phyloP scores from a whole-genome alignment of 176 grass and related monocot genomes.

The Oryza glaberrima region DNA sequence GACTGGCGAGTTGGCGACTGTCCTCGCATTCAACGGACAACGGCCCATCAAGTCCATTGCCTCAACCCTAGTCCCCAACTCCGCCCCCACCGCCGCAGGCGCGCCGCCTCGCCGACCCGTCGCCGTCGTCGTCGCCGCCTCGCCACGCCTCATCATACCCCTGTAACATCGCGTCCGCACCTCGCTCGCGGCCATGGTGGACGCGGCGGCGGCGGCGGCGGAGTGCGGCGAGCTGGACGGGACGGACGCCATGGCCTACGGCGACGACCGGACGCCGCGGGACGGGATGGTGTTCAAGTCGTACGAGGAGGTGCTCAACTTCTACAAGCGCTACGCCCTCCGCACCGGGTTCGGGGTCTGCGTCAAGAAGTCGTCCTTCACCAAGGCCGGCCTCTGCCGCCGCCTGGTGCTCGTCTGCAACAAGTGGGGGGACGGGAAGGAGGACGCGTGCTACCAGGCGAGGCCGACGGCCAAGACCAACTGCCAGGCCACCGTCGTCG shows the following conservation, averaged over 20 bases:
- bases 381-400: slow-evolving; percentile 71
- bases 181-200: slow-evolving; percentile 36
- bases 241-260: slow-evolving; percentile 3
- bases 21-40: too few species aligned
- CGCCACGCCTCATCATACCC: too few species aligned
- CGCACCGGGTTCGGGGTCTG: slow-evolving; percentile 76
- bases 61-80: too few species aligned
- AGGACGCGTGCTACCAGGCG: slow-evolving; percentile 80
- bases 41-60: too few species aligned
- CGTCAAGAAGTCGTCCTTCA: slow-evolving; percentile 89
- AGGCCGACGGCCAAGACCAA: slow-evolving; percentile 78
- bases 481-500: slow-evolving; percentile 72
- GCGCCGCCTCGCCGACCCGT: too few species aligned
- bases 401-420: slow-evolving; percentile 75
- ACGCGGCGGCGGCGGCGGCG: not conserved
- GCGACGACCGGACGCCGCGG: slow-evolving; percentile 65
- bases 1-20: too few species aligned
- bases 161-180: too few species aligned
- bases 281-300: slow-evolving; percentile 80
- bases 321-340: slow-evolving; percentile 79
- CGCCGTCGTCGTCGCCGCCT: too few species aligned
- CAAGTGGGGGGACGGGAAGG: slow-evolving; percentile 63
- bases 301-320: slow-evolving; percentile 79
- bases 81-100: too few species aligned
- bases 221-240: slow-evolving; percentile 54